These are phyloP conservation scores for Coniochaeta ligniaria DNA, from an alignment of 2,329 filamentous ascomycete genomes.

Conservation along the genomic window DNA sequence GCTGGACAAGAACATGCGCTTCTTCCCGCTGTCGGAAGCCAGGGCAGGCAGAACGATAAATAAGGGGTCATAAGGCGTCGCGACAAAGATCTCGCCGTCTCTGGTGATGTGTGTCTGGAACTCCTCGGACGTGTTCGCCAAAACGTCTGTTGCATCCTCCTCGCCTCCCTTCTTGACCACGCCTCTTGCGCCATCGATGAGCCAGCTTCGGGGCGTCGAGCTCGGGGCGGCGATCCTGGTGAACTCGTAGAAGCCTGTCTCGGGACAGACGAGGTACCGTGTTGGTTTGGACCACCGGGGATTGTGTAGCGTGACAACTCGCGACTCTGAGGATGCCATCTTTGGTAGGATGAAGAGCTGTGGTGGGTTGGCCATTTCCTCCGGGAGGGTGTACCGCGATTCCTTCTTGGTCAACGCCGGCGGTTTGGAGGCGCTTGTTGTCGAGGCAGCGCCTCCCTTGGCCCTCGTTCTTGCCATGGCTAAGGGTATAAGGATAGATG, in stretches of 20 bases:
- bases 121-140: not conserved
- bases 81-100: conserved; percentile 69
- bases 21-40: conserved; percentile 37
- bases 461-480: conserved; percentile 45
- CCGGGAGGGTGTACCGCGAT: conserved; percentile 33
- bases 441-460: conserved; percentile 23
- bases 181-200: conserved; percentile 35
- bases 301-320: conserved; percentile 53
- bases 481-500: not conserved
- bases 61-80: conserved; percentile 75
- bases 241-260: conserved; percentile 59
- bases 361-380: conserved; percentile 34
- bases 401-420: conserved; percentile 16
- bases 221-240: conserved; percentile 48
- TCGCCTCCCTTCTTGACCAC: conserved; percentile 5
- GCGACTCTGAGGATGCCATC: conserved; percentile 43
- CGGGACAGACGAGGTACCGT: conserved; percentile 55
- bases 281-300: conserved; percentile 47
- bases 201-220: conserved; percentile 52
- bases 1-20: conserved; percentile 58
- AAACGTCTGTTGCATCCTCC: conserved; percentile 10
- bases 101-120: conserved; percentile 45
- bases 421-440: conserved; percentile 19
- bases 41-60: conserved; percentile 78
- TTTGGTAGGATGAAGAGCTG: conserved; percentile 56